Base-by-base conservation (phyloP, 2,329 filamentous ascomycete genomes). In the Aureobasidium sp. region DNA sequence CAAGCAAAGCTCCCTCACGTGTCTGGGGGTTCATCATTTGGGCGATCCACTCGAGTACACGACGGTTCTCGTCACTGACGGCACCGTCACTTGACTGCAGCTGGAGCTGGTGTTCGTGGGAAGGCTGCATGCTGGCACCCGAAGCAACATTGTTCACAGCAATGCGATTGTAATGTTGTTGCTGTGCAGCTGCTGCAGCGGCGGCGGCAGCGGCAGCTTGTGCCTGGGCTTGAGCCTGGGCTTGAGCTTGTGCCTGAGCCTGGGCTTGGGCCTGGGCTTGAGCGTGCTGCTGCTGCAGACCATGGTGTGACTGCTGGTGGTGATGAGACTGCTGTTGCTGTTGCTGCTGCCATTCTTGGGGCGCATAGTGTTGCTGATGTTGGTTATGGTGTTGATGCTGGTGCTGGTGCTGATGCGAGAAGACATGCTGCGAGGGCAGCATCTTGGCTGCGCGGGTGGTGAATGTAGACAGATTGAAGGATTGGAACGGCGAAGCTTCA, bases 21-120 rank as follows among this genome's bases (percentile, higher is more conserved):
- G 91, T 92, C 69, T 83, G 86, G 67, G 92, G 89, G 74, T 91
- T 93, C 72, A 97, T 83, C 63, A 97, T 82, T 74, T 97, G 92
- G 61, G 92, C 90, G 66, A 97, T 94, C 81, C 91, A 97, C 66
- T 87, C 87, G 76, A 97, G 85, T n/a, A 95, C 94, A 67, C 92
- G 86, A 68, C 91, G 84, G 75, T 96, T 96, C 73, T 97, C 93
- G 73, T 97, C 93, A 60, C 67, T 79, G 73, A 70, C 57, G 17
- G 57, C 44, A 36, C 57, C 57, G 8, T 60, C 57, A 37, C 57
- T 51, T 5, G 44, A 50, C 36, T 60, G 57, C 13, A 60, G 46
- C 36, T 60, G 57, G 17, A 60, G 46, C n/a, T 60, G 57, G 17
- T 60, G 57, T 20, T 60, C 57, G 26, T 60, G 57, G 20, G 55